A percentile compares a stretch with the other conserved stretches of the same genome.
Evolutionary conservation across 441 rosid species (phyloP).

Genomic region (Francoa sonchifolia): DNA sequence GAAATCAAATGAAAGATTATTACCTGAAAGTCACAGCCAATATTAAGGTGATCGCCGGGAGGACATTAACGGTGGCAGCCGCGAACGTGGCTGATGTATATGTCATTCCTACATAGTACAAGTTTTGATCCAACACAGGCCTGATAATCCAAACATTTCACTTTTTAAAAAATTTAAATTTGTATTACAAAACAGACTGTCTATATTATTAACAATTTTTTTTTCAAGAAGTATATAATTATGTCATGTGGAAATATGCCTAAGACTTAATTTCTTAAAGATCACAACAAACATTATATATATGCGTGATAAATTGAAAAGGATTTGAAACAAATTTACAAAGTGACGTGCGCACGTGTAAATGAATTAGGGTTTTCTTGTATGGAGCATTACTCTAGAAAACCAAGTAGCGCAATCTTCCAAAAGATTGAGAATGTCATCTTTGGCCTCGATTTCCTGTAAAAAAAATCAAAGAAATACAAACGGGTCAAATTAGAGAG

Average conservation of each 20-base stretch:
- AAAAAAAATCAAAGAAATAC: too few relatives aligned
- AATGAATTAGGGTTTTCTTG: not conserved
- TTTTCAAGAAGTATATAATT: too few relatives aligned
- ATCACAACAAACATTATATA: too few relatives aligned
- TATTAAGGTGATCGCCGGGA: constrained; percentile 79
- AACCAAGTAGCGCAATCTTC: constrained; percentile 45
- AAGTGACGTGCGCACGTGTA: too few relatives aligned
- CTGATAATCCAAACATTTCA: constrained; percentile 17
- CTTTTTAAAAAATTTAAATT: not conserved
- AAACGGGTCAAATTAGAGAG: too few relatives aligned
- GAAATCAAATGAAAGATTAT: too few relatives aligned
- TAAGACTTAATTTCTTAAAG: too few relatives aligned
- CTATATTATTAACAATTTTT: too few relatives aligned
- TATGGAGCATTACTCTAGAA: constrained; percentile 54
- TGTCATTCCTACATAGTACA: constrained; percentile 74
- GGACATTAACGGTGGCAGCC: constrained; percentile 63
- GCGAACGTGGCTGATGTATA: constrained; percentile 83
- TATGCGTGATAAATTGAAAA: not conserved
- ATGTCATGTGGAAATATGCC: too few relatives aligned
- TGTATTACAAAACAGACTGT: too few relatives aligned
- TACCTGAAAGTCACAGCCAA: constrained; percentile 63
- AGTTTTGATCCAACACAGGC: constrained; percentile 86
- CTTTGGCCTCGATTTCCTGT: constrained; percentile 77
- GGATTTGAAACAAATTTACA: not conserved
- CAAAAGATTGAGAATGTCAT: constrained; percentile 58